Percentiles rank a stretch among this genome's conserved stretches.
phyloP scores from a whole-genome alignment of 345 rosid species.

The Eucalyptus erythrocorys region DNA sequence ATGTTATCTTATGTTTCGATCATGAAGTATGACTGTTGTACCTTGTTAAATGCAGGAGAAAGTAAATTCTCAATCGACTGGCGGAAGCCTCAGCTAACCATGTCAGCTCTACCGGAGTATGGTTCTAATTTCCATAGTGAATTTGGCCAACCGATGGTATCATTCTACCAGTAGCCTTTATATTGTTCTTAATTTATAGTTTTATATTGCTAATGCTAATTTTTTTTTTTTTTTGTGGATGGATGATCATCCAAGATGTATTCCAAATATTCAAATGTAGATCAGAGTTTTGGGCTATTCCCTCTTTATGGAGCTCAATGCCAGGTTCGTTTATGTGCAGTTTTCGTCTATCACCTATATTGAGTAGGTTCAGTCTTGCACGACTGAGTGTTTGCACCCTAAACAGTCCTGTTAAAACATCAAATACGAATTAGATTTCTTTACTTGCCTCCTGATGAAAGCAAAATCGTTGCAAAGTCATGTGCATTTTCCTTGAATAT shows the following conservation, averaged over 20 bases:
- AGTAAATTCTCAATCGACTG: slow-evolving; percentile 13
- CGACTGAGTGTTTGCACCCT: neutral
- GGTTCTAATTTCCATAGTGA: slow-evolving; percentile 38
- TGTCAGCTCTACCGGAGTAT: slow-evolving; percentile 30
- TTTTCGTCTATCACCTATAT: neutral
- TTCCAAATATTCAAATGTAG: slow-evolving; percentile 40
- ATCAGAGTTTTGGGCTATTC: slow-evolving; percentile 58
- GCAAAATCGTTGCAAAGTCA: neutral
- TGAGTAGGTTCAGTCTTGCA: neutral
- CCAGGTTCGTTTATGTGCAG: slow-evolving; percentile 13
- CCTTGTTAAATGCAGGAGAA: neutral
- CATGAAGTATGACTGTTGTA: neutral
- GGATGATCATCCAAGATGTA: slow-evolving; percentile 18
- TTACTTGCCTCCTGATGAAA: neutral
- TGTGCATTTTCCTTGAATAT: neutral
- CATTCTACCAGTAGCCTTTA: neutral
- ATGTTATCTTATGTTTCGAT: neutral
- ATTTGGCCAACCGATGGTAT: slow-evolving; percentile 52
- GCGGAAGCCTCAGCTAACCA: slow-evolving; percentile 26
- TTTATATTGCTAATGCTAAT: neutral
- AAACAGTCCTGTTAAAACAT: neutral
- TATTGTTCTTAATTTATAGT: neutral
- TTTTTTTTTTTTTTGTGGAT: neutral
- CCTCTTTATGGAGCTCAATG: slow-evolving; percentile 54
- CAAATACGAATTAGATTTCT: neutral